Evolutionary conservation across 2,329 filamentous ascomycete species (phyloP).

Genomic region (Paecilomyces fulvus): DNA sequence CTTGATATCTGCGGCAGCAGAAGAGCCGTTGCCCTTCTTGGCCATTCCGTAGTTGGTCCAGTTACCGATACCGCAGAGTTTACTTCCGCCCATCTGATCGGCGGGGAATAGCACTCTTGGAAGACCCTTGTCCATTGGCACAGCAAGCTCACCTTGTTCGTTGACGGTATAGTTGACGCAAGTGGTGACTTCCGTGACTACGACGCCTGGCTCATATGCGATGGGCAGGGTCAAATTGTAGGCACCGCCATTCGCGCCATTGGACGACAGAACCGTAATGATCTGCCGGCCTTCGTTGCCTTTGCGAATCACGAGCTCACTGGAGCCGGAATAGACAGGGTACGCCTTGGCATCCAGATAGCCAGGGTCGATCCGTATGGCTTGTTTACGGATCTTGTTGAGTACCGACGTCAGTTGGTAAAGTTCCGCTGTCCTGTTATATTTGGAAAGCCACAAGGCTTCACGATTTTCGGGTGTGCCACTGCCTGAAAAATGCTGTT

Average conservation of each 20-base stretch:
- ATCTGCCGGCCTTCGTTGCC: constrained; percentile 26
- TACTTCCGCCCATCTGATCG: constrained; percentile 9
- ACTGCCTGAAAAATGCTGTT: constrained; percentile 50
- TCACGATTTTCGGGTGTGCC: constrained; percentile 44
- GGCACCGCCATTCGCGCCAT: constrained; percentile 25
- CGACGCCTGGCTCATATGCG: constrained; percentile 21
- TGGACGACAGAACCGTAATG: constrained; percentile 30
- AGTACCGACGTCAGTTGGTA: constrained; percentile 37
- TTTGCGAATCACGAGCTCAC: constrained; percentile 34
- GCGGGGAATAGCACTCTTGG: constrained; percentile 12
- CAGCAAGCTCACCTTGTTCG: constrained; percentile 6
- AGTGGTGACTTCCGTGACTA: constrained; percentile 30
- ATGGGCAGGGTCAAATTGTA: constrained; percentile 42
- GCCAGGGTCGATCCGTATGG: constrained; percentile 19
- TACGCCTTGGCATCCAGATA: constrained; percentile 30
- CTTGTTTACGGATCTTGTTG: constrained; percentile 40
- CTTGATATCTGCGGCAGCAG: neutral
- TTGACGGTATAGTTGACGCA: constrained; percentile 18
- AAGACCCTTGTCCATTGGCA: constrained; percentile 9
- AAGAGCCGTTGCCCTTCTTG: neutral
- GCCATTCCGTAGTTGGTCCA: neutral
- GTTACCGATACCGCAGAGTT: constrained; percentile 8
- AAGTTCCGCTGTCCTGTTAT: constrained; percentile 34
- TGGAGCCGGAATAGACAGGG: constrained; percentile 31
- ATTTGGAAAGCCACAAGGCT: constrained; percentile 47